Percentiles rank a stretch among this genome's conserved stretches.
phyloP scores from a whole-genome alignment of 23 red algal species.

The Gracilaria domingensis region DNA sequence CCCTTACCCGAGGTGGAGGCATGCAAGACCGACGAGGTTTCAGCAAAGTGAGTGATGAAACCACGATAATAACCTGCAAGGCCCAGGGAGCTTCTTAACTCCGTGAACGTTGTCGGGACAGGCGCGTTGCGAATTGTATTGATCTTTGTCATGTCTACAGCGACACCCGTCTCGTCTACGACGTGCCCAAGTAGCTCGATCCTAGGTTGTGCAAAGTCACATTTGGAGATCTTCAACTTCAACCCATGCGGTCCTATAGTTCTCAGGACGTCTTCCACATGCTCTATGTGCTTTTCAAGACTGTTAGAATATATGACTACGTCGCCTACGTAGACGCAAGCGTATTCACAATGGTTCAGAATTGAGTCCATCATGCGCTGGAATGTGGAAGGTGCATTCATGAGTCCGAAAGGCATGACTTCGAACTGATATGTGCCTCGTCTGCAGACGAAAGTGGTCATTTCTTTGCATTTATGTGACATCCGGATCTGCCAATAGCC shows the following conservation, averaged over 20 bases:
- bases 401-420: slow-evolving; percentile 13
- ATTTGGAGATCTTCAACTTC: not conserved
- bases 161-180: not conserved
- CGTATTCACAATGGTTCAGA: not conserved
- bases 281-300: not conserved
- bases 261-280: not conserved
- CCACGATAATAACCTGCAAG: too few species aligned
- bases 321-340: not conserved
- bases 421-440: not conserved
- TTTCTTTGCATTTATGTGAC: not conserved
- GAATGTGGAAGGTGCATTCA: slow-evolving; percentile 2
- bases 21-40: too few species aligned
- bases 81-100: too few species aligned
- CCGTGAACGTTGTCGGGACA: too few species aligned
- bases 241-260: not conserved
- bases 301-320: not conserved
- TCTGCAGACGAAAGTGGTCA: not conserved
- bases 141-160: not conserved
- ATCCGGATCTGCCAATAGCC: slow-evolving; percentile 5
- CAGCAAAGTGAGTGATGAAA: too few species aligned
- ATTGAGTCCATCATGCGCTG: slow-evolving; percentile 13
- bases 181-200: slow-evolving; percentile 1
- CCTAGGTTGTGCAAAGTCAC: not conserved
- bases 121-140: not conserved
- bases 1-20: too few species aligned